phyloP scores from a whole-genome alignment of 208 protist genomes.

The Trypanosoma mega region DNA sequence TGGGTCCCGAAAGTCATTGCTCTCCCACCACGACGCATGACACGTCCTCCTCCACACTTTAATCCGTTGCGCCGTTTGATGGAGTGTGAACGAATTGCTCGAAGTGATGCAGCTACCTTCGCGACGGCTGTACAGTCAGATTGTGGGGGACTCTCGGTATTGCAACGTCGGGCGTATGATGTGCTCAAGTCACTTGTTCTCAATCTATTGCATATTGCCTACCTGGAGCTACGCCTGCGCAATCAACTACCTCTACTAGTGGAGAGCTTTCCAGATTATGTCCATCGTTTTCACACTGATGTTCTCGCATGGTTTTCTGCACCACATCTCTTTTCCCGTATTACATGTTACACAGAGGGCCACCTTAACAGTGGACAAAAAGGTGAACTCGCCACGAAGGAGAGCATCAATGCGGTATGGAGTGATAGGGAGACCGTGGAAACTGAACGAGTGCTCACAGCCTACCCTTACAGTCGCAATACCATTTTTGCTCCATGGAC shows the following conservation, averaged over 20 bases:
- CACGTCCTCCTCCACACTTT: conserved; percentile 44
- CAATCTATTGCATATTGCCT: conserved; percentile 69
- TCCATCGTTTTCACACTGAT: conserved; percentile 36
- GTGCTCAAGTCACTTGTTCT: conserved; percentile 64
- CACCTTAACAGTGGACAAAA: no score
- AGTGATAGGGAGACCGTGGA: conserved; percentile 12
- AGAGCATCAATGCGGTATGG: no score
- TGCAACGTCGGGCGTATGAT: conserved; percentile 80
- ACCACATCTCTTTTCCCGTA: conserved; percentile 45
- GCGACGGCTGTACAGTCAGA: conserved; percentile 52
- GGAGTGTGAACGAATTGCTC: conserved; percentile 49
- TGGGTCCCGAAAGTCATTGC: conserved; percentile 66
- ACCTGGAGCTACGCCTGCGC: conserved; percentile 75
- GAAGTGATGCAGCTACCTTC: conserved; percentile 40
- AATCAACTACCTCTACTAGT: conserved; percentile 4
- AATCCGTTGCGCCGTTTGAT: conserved; percentile 65
- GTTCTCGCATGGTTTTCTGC: conserved; percentile 58
- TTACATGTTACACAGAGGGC: background rate
- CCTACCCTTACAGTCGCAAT: background rate
- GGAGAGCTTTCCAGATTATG: conserved; percentile 47
- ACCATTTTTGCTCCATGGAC: no score
- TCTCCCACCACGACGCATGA: conserved; percentile 43
- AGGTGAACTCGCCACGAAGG: no score
- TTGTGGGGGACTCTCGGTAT: conserved; percentile 60
- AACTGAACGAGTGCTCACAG: conserved; percentile 22